Percentiles rank a stretch among this genome's conserved stretches.
Evolutionary conservation across 768 basidiomycete genomes (phyloP).

Genomic region (Sporobolomyces roseus): DNA sequence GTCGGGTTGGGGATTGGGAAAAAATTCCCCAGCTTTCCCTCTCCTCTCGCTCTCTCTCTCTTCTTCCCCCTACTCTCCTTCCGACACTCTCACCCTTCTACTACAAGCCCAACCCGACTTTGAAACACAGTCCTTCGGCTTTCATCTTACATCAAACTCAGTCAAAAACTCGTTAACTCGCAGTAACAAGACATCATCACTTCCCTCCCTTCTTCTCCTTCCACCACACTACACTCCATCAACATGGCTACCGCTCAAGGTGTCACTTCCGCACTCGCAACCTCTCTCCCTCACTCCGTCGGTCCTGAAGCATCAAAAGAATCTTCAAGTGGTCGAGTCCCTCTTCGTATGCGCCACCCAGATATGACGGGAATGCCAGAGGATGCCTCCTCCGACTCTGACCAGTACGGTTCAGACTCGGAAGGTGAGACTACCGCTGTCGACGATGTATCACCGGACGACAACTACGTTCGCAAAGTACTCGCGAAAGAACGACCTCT

Average conservation of each 20-base stretch:
- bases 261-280: slow-evolving; percentile 13
- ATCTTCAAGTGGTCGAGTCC: slow-evolving; percentile 4
- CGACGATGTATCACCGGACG: slow-evolving; percentile 27
- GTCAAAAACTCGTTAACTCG: slow-evolving; percentile 9
- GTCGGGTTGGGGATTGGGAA: background rate
- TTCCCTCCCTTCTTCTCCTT: background rate
- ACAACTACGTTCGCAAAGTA: slow-evolving; percentile 51
- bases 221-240: background rate
- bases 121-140: slow-evolving; percentile 7
- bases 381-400: slow-evolving; percentile 9
- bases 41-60: background rate
- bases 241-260: slow-evolving; percentile 1
- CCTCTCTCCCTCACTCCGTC: slow-evolving; percentile 19
- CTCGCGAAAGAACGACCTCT: slow-evolving; percentile 52
- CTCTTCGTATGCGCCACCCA: slow-evolving; percentile 37
- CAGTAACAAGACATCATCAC: background rate
- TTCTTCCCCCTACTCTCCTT: background rate
- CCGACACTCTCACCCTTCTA: background rate
- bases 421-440: slow-evolving; percentile 43
- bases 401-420: slow-evolving; percentile 28
- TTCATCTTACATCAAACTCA: background rate
- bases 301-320: slow-evolving; percentile 2
- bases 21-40: background rate
- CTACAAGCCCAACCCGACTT: slow-evolving; percentile 12
- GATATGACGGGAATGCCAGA: slow-evolving; percentile 8